Percentiles rank a stretch among this genome's conserved stretches.
Evolutionary conservation across 2,329 filamentous ascomycete genomes (phyloP).

Genomic region (Metarhizium album): DNA sequence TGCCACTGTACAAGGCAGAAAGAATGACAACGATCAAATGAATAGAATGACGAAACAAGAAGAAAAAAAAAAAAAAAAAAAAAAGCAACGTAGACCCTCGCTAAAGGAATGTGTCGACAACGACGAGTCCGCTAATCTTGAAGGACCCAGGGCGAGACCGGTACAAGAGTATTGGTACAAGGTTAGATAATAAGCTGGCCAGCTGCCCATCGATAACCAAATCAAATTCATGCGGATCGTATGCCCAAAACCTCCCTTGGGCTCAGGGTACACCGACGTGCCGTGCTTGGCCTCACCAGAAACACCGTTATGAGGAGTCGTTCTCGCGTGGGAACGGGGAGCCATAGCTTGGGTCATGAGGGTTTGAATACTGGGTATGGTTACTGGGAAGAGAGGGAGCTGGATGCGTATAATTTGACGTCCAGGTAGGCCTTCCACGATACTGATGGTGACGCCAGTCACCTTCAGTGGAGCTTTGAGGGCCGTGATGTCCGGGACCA

Average conservation of each 20-base stretch:
- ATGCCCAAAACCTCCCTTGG: neutral
- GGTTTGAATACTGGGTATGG: neutral
- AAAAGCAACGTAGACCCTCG: neutral
- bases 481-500: conserved; percentile 4
- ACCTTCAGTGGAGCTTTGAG: neutral
- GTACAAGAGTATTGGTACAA: too few relatives aligned
- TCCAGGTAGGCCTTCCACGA: conserved; percentile 3
- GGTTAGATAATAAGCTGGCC: too few relatives aligned
- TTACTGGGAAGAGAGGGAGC: neutral
- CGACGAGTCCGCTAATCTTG: neutral
- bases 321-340: neutral
- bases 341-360: neutral
- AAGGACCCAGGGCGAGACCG: too few relatives aligned
- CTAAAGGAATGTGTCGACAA: neutral
- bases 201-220: neutral
- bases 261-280: conserved; percentile 5
- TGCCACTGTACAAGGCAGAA: too few relatives aligned
- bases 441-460: neutral
- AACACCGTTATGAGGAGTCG: neutral
- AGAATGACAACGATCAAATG: too few relatives aligned
- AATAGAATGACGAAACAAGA: too few relatives aligned
- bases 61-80: neutral
- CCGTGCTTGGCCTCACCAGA: neutral
- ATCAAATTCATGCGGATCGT: neutral
- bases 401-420: conserved; percentile 1